These are phyloP conservation scores for Saccharomyces eubayanus DNA, from an alignment of 805 yeast species.

Conservation along the genomic window DNA sequence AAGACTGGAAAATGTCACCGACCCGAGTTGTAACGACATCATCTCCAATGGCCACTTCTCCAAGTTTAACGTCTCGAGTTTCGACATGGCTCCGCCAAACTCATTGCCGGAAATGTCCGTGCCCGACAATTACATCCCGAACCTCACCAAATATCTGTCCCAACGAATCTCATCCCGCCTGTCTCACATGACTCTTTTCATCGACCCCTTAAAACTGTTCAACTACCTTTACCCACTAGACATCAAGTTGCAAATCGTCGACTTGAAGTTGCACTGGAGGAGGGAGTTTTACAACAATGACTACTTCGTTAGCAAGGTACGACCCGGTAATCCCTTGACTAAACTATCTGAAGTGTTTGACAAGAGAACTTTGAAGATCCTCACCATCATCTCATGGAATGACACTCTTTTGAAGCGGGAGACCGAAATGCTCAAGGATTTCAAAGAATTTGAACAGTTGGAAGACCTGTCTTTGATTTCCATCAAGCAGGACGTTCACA, in stretches of 20 bases:
- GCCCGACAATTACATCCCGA: constrained; percentile 25
- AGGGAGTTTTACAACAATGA: constrained; percentile 31
- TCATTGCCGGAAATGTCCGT: constrained; percentile 29
- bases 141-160: constrained; percentile 21
- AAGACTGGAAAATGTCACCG: constrained; percentile 36
- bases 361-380: constrained; percentile 27
- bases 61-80: constrained; percentile 21
- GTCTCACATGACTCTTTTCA: constrained; percentile 32
- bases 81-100: constrained; percentile 34
- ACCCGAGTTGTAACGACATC: constrained; percentile 32
- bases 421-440: constrained; percentile 31
- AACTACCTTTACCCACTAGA: constrained; percentile 29
- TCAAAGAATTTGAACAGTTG: constrained; percentile 30
- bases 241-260: constrained; percentile 29
- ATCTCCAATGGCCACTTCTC: constrained; percentile 26
- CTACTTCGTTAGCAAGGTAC: constrained; percentile 18
- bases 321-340: constrained; percentile 12
- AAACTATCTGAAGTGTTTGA: constrained; percentile 34
- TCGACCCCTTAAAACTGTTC: constrained; percentile 34
- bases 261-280: constrained; percentile 36
- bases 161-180: constrained; percentile 26
- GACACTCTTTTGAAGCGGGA: constrained; percentile 30
- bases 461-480: constrained; percentile 37
- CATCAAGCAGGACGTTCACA: constrained; percentile 29
- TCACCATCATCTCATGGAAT: constrained; percentile 39